Evolutionary conservation across 225 moss, liverwort and hornwort species (phyloP).

Genomic region (Pseudoscleropodium purum): DNA sequence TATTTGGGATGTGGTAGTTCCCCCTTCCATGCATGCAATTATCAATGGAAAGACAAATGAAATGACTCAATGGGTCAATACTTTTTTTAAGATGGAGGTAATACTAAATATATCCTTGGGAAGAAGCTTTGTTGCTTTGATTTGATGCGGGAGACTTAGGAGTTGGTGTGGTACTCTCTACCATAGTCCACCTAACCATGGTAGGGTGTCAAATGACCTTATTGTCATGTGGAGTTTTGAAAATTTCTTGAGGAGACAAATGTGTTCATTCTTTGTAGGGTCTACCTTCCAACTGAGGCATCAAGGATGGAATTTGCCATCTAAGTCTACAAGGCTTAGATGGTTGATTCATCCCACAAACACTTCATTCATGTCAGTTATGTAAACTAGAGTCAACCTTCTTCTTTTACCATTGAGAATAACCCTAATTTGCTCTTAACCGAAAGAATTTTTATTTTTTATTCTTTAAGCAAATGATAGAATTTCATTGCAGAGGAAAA

Average conservation of each 20-base stretch:
- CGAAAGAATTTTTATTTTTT: neutral
- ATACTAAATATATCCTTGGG: accelerated
- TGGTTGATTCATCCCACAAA: neutral
- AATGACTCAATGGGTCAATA: neutral
- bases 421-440: neutral
- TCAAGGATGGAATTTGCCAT: neutral
- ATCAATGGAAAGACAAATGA: neutral
- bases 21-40: accelerated
- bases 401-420: no score
- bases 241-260: accelerated
- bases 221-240: accelerated
- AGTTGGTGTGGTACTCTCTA: accelerated
- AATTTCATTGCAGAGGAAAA: no score
- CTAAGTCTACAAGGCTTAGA: neutral
- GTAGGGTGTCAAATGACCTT: neutral
- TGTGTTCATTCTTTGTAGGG: accelerated
- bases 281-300: neutral
- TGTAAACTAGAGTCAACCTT: accelerated
- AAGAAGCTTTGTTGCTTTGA: accelerated
- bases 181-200: neutral
- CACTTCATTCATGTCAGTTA: accelerated
- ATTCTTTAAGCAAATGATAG: no score
- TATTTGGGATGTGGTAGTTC: accelerated
- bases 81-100: no score
- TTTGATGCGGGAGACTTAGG: accelerated